Percentiles rank a stretch among this genome's conserved stretches.
Evolutionary conservation across 2,329 filamentous ascomycete species (phyloP).

Genomic region (Arthrobotrys sphaeroides): DNA sequence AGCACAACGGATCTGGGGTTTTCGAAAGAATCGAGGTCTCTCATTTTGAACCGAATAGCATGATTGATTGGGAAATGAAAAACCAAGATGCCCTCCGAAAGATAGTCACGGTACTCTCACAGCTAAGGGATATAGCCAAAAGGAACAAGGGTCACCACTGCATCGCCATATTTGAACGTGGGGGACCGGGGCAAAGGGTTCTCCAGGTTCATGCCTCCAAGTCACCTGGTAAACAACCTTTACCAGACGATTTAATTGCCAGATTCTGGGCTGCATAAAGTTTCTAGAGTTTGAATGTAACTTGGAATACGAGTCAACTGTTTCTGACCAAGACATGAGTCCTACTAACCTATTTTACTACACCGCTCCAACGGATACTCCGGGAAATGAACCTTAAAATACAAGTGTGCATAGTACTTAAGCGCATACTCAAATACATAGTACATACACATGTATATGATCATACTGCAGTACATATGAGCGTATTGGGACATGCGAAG

Average conservation of each 20-base stretch:
- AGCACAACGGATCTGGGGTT: conserved; percentile 53
- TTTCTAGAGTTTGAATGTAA: no score
- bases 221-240: background rate
- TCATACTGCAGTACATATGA: no score
- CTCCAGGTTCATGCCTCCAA: conserved; percentile 7
- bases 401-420: no score
- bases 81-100: conserved; percentile 36
- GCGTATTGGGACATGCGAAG: no score
- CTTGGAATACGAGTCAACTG: no score
- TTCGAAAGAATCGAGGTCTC: conserved; percentile 34
- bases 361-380: no score
- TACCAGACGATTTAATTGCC: conserved; percentile 1
- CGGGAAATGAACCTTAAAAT: no score
- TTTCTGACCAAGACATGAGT: no score
- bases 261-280: background rate
- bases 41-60: conserved; percentile 5
- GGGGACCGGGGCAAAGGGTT: background rate
- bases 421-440: no score
- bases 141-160: conserved; percentile 48
- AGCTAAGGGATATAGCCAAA: conserved; percentile 49
- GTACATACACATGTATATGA: no score
- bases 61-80: conserved; percentile 51
- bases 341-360: no score
- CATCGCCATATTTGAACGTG: conserved; percentile 6
- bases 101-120: conserved; percentile 51